Base-by-base conservation (phyloP, 2,329 filamentous ascomycete species). In the Penicillium sp. region DNA sequence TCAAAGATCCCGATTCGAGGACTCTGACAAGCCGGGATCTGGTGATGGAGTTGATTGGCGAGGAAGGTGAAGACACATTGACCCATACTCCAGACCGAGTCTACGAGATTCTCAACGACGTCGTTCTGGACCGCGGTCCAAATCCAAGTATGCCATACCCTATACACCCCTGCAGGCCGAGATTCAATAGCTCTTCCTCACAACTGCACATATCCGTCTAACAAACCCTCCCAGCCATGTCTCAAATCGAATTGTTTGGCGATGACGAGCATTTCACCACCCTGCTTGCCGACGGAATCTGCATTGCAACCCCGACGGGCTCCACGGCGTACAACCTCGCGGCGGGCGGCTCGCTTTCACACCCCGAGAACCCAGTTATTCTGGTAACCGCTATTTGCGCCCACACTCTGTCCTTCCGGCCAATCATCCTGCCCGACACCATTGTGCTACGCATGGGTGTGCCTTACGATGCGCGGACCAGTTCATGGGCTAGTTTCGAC, bases 401-500 rank as follows among this genome's bases (percentile, higher is more conserved):
- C 1, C 94, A 98, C 76, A 97, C 94, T 0, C 83, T 98, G 3
- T 96, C 91, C 2, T 98, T 98, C 82, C 85, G 95, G 11, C 94
- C 94, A n/a, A 95, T 98, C 69, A 95, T 98, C 69, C 82, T 98
- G 2, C 95, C 95, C 0, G 95, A 99, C 77, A 97, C 94, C 0
- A 96, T 98, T 62, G 94, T 98, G 1, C 81, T 99, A 60, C 87
- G 95, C 39, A 84, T 96, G 18, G 95, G 94, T 11, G 93, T 98
- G n/a, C 95, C 95, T 0, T 98, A 96, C 74, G 89, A 96, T 75
- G 91, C 93, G 9, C 83, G 95, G 51, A 92, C 92, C 4, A 89
- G 87, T 66, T 93, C 90, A 41, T 99, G 95, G 94, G 95, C 93
- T n/a, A 96, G 92, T 75, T 99, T 99, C 73, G 95, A 99, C 75